phyloP scores from a whole-genome alignment of 2,329 filamentous ascomycete species.

The Fusarium proliferatum region DNA sequence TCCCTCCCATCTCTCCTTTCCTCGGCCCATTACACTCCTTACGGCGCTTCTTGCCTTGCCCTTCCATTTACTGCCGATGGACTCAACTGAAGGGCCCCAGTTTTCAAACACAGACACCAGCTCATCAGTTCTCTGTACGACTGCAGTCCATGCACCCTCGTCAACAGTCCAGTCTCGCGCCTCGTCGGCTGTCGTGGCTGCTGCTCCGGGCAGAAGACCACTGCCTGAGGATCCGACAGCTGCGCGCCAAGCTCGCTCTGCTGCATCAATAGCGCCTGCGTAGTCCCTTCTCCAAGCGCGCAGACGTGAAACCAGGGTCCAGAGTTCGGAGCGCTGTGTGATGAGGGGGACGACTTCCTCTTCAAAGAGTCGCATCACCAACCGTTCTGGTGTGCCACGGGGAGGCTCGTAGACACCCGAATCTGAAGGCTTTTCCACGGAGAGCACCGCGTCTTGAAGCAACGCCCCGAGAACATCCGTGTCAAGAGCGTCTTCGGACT shows the following conservation, averaged over 20 bases:
- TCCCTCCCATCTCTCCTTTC: slow-evolving; percentile 84
- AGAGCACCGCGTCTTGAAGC: slow-evolving; percentile 74
- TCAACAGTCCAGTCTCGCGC: slow-evolving; percentile 60
- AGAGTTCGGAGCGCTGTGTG: slow-evolving; percentile 80
- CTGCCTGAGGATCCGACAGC: slow-evolving; percentile 64
- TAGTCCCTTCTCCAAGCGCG: slow-evolving; percentile 80
- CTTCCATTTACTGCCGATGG: slow-evolving; percentile 84
- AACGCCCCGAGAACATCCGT: slow-evolving; percentile 76
- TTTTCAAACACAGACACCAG: slow-evolving; percentile 87
- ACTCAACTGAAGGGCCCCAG: slow-evolving; percentile 72
- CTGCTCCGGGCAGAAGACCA: slow-evolving; percentile 58
- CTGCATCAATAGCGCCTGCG: slow-evolving; percentile 78
- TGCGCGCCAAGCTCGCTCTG: slow-evolving; percentile 91
- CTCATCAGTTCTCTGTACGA: slow-evolving; percentile 83
- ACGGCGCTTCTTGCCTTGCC: slow-evolving; percentile 89
- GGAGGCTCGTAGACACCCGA: slow-evolving; percentile 51
- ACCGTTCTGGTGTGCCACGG: slow-evolving; percentile 69
- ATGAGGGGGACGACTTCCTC: slow-evolving; percentile 82
- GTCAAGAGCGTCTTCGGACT: slow-evolving; percentile 84
- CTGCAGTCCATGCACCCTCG: slow-evolving; percentile 73
- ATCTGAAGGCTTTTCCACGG: slow-evolving; percentile 49
- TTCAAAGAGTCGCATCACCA: slow-evolving; percentile 79
- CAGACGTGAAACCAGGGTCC: slow-evolving; percentile 78
- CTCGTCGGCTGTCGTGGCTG: slow-evolving; percentile 46
- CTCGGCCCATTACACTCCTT: slow-evolving; percentile 84